phyloP scores from a whole-genome alignment of 1,284 basidiomycete species.

The Ustilago vetiveriae region DNA sequence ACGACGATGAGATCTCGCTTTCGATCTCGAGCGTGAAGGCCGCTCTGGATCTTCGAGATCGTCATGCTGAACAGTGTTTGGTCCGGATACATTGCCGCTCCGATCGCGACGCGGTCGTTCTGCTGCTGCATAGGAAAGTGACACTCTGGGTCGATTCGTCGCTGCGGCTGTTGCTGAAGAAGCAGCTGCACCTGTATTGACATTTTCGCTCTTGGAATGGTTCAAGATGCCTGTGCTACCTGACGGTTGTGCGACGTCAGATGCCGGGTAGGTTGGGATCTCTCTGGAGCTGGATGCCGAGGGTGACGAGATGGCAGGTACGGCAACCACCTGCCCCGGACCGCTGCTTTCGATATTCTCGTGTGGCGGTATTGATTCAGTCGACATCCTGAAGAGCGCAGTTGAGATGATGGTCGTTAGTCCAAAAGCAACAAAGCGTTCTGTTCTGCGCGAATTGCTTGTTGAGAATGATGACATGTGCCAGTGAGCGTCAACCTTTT shows the following conservation, averaged over 20 bases:
- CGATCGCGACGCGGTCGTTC: slow-evolving; percentile 13
- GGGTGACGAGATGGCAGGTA: slow-evolving; percentile 4
- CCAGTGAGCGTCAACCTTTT: not conserved
- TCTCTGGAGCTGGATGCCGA: slow-evolving; percentile 1
- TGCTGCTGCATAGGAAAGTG: slow-evolving; percentile 17
- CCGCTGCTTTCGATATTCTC: not conserved
- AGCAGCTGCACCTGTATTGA: not conserved
- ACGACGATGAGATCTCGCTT: slow-evolving; percentile 14
- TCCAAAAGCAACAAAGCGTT: not conserved
- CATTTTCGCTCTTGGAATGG: not conserved
- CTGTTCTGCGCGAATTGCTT: not conserved
- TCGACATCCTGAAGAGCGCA: not conserved
- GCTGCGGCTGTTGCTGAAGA: not conserved
- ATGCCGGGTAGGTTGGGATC: slow-evolving; percentile 18
- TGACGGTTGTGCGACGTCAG: slow-evolving; percentile 10
- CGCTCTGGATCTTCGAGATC: not conserved
- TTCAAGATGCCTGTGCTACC: slow-evolving; percentile 8
- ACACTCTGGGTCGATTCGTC: slow-evolving; percentile 9
- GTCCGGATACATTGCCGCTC: slow-evolving; percentile 13
- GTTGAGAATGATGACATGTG: not conserved
- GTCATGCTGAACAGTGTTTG: not conserved
- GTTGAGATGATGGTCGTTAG: not conserved
- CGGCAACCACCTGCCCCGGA: not conserved
- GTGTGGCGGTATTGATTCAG: not conserved
- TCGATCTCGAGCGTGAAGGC: slow-evolving; percentile 7